These are phyloP conservation scores for Ceratocystiopsis brevicomis DNA, from an alignment of 2,329 filamentous ascomycete genomes.

Conservation along the genomic window DNA sequence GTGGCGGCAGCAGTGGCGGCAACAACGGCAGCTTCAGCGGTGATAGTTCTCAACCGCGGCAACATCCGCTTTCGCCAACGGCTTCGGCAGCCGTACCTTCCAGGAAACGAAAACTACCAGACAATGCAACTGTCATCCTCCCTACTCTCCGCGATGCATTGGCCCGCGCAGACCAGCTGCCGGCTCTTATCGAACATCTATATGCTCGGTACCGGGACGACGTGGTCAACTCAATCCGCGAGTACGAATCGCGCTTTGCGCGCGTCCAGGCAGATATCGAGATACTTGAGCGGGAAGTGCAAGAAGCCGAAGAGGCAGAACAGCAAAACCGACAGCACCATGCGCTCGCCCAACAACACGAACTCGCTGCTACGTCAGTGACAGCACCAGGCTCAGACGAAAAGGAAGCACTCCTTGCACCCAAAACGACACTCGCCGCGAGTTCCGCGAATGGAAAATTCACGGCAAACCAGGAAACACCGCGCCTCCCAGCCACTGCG, in stretches of 20 bases:
- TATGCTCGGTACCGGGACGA: constrained; percentile 57
- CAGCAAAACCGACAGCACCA: not conserved
- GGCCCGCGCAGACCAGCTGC: constrained; percentile 48
- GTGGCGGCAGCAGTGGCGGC: constrained; percentile 19
- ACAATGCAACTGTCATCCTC: constrained; percentile 23
- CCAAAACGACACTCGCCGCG: too few relatives aligned
- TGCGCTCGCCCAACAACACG: not conserved
- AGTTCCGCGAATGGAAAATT: too few relatives aligned
- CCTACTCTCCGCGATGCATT: constrained; percentile 48
- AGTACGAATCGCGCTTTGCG: constrained; percentile 52
- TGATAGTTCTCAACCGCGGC: too few relatives aligned
- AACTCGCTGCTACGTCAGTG: too few relatives aligned
- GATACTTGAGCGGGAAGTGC: constrained; percentile 36
- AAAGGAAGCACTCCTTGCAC: too few relatives aligned
- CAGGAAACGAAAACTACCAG: too few relatives aligned
- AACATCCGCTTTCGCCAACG: too few relatives aligned
- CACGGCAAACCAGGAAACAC: too few relatives aligned
- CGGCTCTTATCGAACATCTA: constrained; percentile 50
- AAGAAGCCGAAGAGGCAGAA: not conserved
- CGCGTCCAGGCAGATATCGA: constrained; percentile 47
- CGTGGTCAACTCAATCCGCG: constrained; percentile 48
- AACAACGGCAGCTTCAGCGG: constrained; percentile 13
- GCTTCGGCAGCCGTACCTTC: constrained; percentile 14
- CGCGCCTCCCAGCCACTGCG: too few relatives aligned
- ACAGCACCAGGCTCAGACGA: too few relatives aligned